These are phyloP conservation scores for Nicotiana undulata DNA, from an alignment of 257 asterid genomes.

Conservation along the genomic window DNA sequence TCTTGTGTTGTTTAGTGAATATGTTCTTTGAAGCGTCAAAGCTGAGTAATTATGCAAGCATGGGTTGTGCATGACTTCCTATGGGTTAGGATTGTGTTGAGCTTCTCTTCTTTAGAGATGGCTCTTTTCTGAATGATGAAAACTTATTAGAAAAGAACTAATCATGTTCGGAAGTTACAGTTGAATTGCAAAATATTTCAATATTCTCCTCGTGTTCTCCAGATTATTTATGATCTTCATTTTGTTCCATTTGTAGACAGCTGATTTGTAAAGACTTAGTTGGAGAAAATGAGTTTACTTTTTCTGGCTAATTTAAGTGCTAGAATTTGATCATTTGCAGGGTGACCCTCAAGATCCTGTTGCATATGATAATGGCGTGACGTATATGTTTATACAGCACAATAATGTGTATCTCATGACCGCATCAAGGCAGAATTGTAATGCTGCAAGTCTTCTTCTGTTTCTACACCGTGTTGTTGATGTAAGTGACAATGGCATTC, in stretches of 20 bases:
- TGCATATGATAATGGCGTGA: slow-evolving; percentile 77
- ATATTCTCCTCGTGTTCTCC: not conserved
- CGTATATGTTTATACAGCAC: slow-evolving; percentile 95
- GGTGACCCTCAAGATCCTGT: slow-evolving; percentile 98
- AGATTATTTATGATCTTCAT: not conserved
- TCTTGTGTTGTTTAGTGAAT: not conserved
- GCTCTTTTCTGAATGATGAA: not conserved
- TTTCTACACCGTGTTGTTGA: slow-evolving; percentile 97
- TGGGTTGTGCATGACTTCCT: not conserved
- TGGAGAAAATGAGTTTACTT: not conserved
- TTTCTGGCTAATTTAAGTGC: not conserved
- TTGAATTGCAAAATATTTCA: not conserved
- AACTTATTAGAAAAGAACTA: not conserved
- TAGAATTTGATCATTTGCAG: slow-evolving; percentile 24
- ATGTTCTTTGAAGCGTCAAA: not conserved
- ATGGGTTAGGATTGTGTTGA: not conserved
- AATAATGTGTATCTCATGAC: slow-evolving; percentile 95
- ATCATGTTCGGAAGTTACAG: not conserved
- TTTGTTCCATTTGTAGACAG: not conserved
- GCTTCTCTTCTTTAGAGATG: not conserved
- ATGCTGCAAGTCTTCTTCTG: slow-evolving; percentile 93
- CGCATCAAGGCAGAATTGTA: slow-evolving; percentile 96
- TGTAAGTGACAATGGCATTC: slow-evolving; percentile 49
- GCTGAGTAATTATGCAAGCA: not conserved
- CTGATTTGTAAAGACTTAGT: not conserved